These are phyloP conservation scores for Cladosporium halotolerans DNA, from an alignment of 2,329 filamentous ascomycete genomes.

Conservation along the genomic window DNA sequence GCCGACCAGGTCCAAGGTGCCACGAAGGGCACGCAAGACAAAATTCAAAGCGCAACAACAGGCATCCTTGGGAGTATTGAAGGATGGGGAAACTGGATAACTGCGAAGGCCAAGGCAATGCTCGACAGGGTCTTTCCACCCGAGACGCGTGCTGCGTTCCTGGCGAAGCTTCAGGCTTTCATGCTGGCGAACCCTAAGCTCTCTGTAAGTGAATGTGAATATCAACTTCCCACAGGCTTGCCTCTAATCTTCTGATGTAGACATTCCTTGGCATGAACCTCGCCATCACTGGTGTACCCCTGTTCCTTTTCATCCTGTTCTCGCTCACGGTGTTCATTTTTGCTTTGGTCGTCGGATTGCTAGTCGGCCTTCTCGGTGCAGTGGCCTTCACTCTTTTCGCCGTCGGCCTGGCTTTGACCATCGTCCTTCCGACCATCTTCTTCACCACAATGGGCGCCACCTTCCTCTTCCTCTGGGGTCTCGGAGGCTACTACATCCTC, in stretches of 20 bases:
- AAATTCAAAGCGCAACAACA: constrained; percentile 23
- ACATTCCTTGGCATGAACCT: constrained; percentile 62
- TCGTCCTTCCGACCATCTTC: constrained; percentile 64
- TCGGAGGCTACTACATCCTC: constrained; percentile 52
- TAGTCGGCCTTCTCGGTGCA: constrained; percentile 46
- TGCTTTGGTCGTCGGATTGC: constrained; percentile 54
- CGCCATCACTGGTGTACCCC: constrained; percentile 58
- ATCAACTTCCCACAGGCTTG: neutral
- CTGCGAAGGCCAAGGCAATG: constrained; percentile 28
- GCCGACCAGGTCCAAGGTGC: constrained; percentile 19
- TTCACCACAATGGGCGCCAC: constrained; percentile 57
- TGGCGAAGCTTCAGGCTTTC: constrained; percentile 50
- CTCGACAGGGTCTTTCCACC: constrained; percentile 54
- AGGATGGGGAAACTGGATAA: constrained; percentile 22
- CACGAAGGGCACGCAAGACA: constrained; percentile 21
- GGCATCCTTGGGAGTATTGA: constrained; percentile 26
- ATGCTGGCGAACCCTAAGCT: constrained; percentile 61
- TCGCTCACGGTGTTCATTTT: constrained; percentile 56
- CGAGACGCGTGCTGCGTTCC: constrained; percentile 51
- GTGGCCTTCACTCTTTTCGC: constrained; percentile 61
- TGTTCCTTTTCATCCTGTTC: constrained; percentile 64
- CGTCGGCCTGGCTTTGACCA: constrained; percentile 58
- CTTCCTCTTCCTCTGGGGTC: constrained; percentile 61
- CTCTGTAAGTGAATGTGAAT: constrained; percentile 48
- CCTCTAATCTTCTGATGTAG: constrained; percentile 36